Evolutionary conservation across 495 filamentous ascomycete species (phyloP).

Genomic region (Letharia lupina): DNA sequence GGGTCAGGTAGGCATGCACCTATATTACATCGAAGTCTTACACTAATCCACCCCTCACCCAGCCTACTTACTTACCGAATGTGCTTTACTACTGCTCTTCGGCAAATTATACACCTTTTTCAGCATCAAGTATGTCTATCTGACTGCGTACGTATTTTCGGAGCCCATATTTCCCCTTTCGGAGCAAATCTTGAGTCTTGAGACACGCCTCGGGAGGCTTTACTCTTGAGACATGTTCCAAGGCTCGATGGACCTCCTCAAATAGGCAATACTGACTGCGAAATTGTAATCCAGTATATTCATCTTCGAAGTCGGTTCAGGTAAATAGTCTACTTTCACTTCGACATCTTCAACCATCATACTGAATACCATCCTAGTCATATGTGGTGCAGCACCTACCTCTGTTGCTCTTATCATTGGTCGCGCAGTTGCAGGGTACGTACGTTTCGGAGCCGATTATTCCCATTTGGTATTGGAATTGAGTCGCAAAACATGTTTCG

Average conservation of each 20-base stretch:
- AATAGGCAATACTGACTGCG: no score
- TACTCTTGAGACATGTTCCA: no score
- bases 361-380: conserved; percentile 28
- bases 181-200: no score
- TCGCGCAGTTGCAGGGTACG: conserved; percentile 60
- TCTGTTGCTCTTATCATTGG: conserved; percentile 73
- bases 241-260: no score
- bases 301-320: conserved; percentile 80
- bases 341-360: not conserved
- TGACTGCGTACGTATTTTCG: conserved; percentile 37
- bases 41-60: not conserved
- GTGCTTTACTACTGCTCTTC: conserved; percentile 61
- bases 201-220: no score
- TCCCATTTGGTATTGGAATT: no score
- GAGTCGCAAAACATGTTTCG: no score
- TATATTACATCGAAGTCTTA: not conserved
- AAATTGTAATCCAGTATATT: conserved; percentile 33
- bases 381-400: conserved; percentile 70
- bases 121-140: conserved; percentile 62
- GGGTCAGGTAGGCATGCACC: conserved; percentile 35
- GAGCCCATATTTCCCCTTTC: no score
- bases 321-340: not conserved
- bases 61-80: conserved; percentile 66
- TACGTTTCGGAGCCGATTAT: no score
- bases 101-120: conserved; percentile 78